Base-by-base conservation (phyloP, 1,284 basidiomycete species). In the Farysia itapuensis region DNA sequence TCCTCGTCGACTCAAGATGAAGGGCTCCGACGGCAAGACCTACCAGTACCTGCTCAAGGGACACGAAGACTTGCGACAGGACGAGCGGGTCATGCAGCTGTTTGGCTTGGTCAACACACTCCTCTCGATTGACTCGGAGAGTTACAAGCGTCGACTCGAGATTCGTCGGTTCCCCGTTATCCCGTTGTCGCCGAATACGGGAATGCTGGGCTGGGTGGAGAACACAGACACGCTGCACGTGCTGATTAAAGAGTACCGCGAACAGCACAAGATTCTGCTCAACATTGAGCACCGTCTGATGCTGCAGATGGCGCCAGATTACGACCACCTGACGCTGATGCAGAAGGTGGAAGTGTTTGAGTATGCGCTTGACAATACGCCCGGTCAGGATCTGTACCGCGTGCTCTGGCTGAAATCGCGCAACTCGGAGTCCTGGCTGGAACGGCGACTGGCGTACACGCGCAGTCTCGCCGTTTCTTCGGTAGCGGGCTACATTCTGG, bases 261-360 rank as follows among this genome's bases (percentile, higher is more conserved):
- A 75, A 46, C 74, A 71, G 58, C 69, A 72, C 60, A 98, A 98
- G 81, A 94, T 99, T 31, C 80, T 98, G 28, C 82, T 98, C 57
- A 98, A 99, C 77, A 96, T 98, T 53, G 95, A 99, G 79, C 95
- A 97, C 75, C 86, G 94, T 13, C 80, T 99, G 54, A 99, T 99
- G 90, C 85, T 97, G 5, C 71, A 97, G 88, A 98, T 98, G 94
- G 94, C 95, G 11, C 94, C 95, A 8, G 95, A 98, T 78, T 98
- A 98, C 77, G 95, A 98, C 78, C 88, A 87, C 67, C 81, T 98
- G 31, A 92, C 89, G 23, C 81, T 97, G 3, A 83, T 98, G 51
- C 93, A 99, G 78, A 98, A 98, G 81, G 90, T 99, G 31, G 95
- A 99, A 77, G 95, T 99, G 15, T 99, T 99, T 79, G 92, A 98